Evolutionary conservation across 2,329 filamentous ascomycete species (phyloP), one percentile per base, ranked within the genome.

Genomic region (Pseudogymnoascus sp.): DNA sequence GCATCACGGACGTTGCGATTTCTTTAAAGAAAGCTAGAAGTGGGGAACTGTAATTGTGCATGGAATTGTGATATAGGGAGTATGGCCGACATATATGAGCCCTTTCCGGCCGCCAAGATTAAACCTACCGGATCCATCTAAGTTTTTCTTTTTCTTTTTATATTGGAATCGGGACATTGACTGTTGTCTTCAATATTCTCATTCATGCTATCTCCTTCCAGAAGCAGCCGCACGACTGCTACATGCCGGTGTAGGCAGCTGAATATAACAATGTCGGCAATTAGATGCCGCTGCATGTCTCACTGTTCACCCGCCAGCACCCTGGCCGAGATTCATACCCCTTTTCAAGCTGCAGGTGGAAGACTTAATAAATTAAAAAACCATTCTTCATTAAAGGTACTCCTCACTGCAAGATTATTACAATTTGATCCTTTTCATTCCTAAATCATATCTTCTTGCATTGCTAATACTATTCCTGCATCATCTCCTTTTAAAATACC

Each of bases 381-480:
- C 11, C 53, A 16, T 23, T 59, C 28, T 5, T 16, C 23, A 4
- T 10, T 59, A 25, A 25, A 25, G 23, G 23, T 6, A 25, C 4
- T 25, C 23, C 21, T 21, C 21, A 21, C 21, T 21, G 6, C n/a
- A 2, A 56, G 21, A 2, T 18, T 14, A 18, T 35, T 35, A 6
- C 14, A 21, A 23, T 10, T n/a, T 10, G 12, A 59, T 33, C 16
- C 12, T n/a, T 59, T 11, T 5, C 4, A 78, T 73, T 16, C 77
- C 71, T 8, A 28, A 5, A 28, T 28, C 28, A 28, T 28, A 28
- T 28, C 8, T 28, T 8, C 28, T 28, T 28, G 8, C 28, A 8
- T 28, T 28, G 8, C 28, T 28, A 28, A 28, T 28, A 28, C 28
- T 31, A 31, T 31, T 31, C 28, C 28, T 0, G 76, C 77, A 38